Percentiles rank a stretch among this genome's conserved stretches.
phyloP scores from a whole-genome alignment of 2,329 filamentous ascomycete species.

The Dactylellina sp. region DNA sequence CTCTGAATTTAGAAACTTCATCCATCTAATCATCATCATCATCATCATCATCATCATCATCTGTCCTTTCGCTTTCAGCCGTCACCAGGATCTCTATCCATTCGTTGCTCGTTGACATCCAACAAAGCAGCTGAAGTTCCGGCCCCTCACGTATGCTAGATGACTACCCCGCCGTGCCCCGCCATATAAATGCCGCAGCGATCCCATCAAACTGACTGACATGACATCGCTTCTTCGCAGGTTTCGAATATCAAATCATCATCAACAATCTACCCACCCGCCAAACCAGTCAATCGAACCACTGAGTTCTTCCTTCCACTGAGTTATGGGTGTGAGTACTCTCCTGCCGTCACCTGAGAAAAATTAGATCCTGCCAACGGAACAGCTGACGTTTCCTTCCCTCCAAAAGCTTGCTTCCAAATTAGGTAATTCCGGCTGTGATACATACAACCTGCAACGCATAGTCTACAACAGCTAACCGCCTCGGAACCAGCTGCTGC shows the following conservation, averaged over 20 bases:
- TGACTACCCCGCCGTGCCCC: constrained; percentile 23
- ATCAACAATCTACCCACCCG: no score
- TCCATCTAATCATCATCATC: not conserved
- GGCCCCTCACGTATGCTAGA: no score
- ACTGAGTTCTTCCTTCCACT: constrained; percentile 12
- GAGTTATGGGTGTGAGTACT: constrained; percentile 53
- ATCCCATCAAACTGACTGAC: constrained; percentile 17
- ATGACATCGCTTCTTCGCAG: constrained; percentile 9
- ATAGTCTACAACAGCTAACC: constrained; percentile 49
- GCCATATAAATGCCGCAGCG: constrained; percentile 34
- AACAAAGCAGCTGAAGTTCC: no score
- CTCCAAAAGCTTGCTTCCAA: constrained; percentile 54
- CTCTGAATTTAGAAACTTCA: constrained; percentile 41
- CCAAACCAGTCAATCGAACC: constrained; percentile 24
- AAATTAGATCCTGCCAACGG: not conserved
- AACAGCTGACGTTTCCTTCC: constrained; percentile 39
- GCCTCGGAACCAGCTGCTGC: constrained; percentile 43
- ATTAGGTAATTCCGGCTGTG: constrained; percentile 54
- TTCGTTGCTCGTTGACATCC: no score
- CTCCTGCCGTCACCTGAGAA: constrained; percentile 18
- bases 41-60: no score
- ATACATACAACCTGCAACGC: constrained; percentile 39
- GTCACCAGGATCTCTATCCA: no score
- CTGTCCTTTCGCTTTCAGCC: constrained; percentile 3
- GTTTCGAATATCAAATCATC: not conserved